These are phyloP conservation scores for Cunninghamia lanceolata DNA, from an alignment of 75 land plant genomes.

Conservation along the genomic window DNA sequence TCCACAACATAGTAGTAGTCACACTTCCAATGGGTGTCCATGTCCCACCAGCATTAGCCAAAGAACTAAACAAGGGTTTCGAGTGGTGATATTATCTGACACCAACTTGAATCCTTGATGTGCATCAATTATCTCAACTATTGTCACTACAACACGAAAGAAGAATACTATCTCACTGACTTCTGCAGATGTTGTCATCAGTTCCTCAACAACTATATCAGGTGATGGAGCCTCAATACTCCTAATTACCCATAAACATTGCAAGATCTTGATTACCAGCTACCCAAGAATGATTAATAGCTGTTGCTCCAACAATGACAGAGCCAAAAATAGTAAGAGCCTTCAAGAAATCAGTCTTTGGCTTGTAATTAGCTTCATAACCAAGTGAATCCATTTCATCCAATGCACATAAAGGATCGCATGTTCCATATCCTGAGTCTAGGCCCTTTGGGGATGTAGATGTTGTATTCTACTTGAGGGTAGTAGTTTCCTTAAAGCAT, in stretches of 20 bases:
- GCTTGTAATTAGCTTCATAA: constrained; percentile 73
- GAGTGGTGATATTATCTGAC: constrained; percentile 92
- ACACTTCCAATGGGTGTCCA: constrained; percentile 99
- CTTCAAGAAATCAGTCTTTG: constrained; percentile 85
- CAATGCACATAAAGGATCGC: constrained; percentile 93
- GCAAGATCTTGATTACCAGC: constrained; percentile 94
- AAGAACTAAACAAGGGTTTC: constrained; percentile 80
- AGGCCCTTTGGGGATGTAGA: constrained; percentile 37
- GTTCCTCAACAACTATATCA: constrained; percentile 68
- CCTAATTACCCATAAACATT: constrained; percentile 88
- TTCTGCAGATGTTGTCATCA: constrained; percentile 72
- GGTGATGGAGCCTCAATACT: constrained; percentile 93
- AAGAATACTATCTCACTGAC: constrained; percentile 97
- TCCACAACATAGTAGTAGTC: constrained; percentile 99
- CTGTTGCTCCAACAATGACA: constrained; percentile 53
- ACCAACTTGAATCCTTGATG: constrained; percentile 99
- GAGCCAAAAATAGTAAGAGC: constrained; percentile 71
- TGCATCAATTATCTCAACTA: constrained; percentile 95
- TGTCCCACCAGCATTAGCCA: constrained; percentile 99
- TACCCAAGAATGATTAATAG: constrained; percentile 96
- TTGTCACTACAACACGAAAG: constrained; percentile 97
- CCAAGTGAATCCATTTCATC: constrained; percentile 87
- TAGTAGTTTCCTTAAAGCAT: constrained; percentile 53
- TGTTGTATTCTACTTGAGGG: constrained; percentile 49
- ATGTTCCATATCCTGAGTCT: constrained; percentile 40